Evolutionary conservation across 768 basidiomycete species (phyloP), one percentile per base, ranked within the genome.

Genomic region (Suillus lakei): DNA sequence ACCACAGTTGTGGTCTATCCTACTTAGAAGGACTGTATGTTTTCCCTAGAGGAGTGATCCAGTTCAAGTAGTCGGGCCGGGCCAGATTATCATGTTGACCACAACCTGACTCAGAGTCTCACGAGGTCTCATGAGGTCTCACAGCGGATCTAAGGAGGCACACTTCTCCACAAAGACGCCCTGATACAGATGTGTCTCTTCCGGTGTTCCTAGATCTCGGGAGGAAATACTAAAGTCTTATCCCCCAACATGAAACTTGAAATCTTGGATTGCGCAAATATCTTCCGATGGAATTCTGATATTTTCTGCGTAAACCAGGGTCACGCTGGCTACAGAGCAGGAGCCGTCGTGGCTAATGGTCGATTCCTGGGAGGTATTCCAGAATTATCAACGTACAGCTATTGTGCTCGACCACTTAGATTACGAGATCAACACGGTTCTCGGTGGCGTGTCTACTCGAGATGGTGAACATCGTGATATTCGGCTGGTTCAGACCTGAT

Each of bases 311-410:
- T 71, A 68, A 73, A 71, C 43, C 77, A 94, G 93, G 67, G 91
- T 92, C 60, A 90, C 85, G 61, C 85, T 95, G 39, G 97, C 94
- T 10, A 88, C 94, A 44, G 92, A 96, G 74, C 89, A 96, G 74
- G 95, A 96, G 3, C 91, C 91, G 50, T 86, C 89, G 18, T 98
- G 95, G 95, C 84, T 99, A 53, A 98, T 98, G 96, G 92, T 98
- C 55, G 98, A 99, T 75, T 83, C 95, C n/a, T 99, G 96, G 96
- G 98, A 99, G 78, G 95, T 96, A 12, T 91, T 94, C 76, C 96
- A 96, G 78, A 83, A 86, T 51, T 99, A 99, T 81, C 92, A 95
- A 74, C 91, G 96, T 67, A 99, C 98, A 1, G 98, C 98, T 41
- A 88, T 98, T 63, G 98, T 99, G 62, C 86, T 99, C 62, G 96